Base-by-base conservation (phyloP, 768 basidiomycete species). In the Coprinellus aureogranulatus region DNA sequence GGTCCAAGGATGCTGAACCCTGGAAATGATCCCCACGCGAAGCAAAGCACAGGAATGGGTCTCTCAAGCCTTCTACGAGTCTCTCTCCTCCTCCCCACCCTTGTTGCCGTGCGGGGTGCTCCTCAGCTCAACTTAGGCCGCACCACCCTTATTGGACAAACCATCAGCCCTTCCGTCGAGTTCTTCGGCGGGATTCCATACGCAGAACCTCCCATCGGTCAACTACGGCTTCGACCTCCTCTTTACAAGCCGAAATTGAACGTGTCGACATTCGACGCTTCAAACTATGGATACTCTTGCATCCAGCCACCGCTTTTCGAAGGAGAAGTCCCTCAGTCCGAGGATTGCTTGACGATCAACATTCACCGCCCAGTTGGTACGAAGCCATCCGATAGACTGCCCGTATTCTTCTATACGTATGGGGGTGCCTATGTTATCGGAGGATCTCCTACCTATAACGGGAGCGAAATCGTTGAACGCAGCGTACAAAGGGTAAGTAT, bases 331-430 rank as follows among this genome's bases (percentile, higher is more conserved):
- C 34, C 25, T 40, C 16, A 41, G 37, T 81, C 81, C 23, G 84
- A 86, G 65, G 83, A 86, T 59, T 86, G 83, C 62, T 68, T 87
- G 52, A 83, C 81, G 20, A 71, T 86, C 50, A 85, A 86, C 61
- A 69, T 87, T 5, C 82, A 81, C 56, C 72, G 81, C 23, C 84
- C 85, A 0, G 70, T 75, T 0, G 75, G 75, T 14, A 54, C 68
- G 10, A 37, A 41, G 4, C 3, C 62, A 1, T 61, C 64, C 51
- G 67, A 69, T 2, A 68, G 66, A 34, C 64, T 80, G 8, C 77
- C 78, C 11, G 71, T 80, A 6, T 44, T 44, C 41, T 44, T 44
- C 41, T 22, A 12, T 37, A 73, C 70, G 22, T 71, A 74, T 44
- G 73, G 74, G 0, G 72, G 73, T 2, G 72, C 72, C 9, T 74